Evolutionary conservation across 139 green algal species (phyloP), one percentile per base, ranked within the genome.

Genomic region (Volvox africanus): DNA sequence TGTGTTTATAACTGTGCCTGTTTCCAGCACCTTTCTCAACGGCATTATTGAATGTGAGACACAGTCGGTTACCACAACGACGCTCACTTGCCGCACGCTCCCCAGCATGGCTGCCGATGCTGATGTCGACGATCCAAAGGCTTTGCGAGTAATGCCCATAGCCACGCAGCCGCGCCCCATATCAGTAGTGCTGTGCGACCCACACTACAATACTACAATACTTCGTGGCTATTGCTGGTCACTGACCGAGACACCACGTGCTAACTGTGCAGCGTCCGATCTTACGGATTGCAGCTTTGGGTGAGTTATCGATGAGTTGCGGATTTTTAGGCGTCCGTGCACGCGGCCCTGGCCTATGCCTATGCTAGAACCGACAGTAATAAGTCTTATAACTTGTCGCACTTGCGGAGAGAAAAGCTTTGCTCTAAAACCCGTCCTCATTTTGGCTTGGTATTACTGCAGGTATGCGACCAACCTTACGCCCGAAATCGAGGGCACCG

Each of bases 21-120:
- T 87, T n/a, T 92, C 83, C 55, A 83, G 80, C 62, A 89, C 80
- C 30, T 93, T 91, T 61, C 91, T 89, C 20, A 93, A 93, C 79
- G 91, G 91, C 62, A 50, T 91, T 0, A 22, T 91, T 5, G 68
- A 81, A 55, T 93, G 91, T 82, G 61, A 68, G 61, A 32, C 76
- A 6, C 21, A 50, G 0, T 22, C 16, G 26, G 91, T 62, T 0
- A 93, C 55, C 30, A 37, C 61, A 20, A 93, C 44, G 19, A 18
- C 26, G 21, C 55, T 93, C 9, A 80, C 32, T 0, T 91, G 86
- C 91, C 35, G 61, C 55, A 93, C 91, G 21, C 68, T 36, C 0
- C 18, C 86, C 0, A 71, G 89, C 55, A 82, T 93, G 44, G 91
- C 91, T 19, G 71, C 91, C 16, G 77, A 92, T 37, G 82, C 91